Evolutionary conservation across 2,329 filamentous ascomycete genomes (phyloP).

Genomic region (Trichophyton verrucosum): DNA sequence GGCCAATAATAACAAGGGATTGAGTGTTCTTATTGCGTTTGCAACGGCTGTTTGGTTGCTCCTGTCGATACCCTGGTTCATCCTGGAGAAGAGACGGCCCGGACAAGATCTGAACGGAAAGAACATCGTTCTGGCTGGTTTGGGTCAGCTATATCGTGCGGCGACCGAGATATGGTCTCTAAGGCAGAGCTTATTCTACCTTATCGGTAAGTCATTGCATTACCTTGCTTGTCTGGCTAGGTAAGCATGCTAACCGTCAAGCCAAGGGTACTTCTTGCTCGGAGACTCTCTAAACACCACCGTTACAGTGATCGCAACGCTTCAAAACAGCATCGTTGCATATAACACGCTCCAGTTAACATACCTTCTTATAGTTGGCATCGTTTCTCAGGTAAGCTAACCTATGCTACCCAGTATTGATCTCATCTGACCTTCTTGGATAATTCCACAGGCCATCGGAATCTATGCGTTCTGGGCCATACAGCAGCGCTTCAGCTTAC

Average conservation of each 20-base stretch:
- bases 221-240: background rate
- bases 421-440: background rate
- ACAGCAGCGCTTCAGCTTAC: conserved; percentile 47
- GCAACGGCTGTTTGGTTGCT: conserved; percentile 52
- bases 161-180: conserved; percentile 49
- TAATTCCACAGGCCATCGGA: conserved; percentile 33
- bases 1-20: conserved; percentile 53
- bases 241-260: background rate
- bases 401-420: background rate
- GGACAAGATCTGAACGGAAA: conserved; percentile 41
- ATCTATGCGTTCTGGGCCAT: conserved; percentile 51
- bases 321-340: conserved; percentile 52
- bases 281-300: conserved; percentile 61
- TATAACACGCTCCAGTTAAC: conserved; percentile 55
- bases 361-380: conserved; percentile 55
- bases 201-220: conserved; percentile 37
- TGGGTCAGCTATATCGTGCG: conserved; percentile 51
- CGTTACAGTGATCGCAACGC: conserved; percentile 52
- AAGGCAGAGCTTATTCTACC: conserved; percentile 53
- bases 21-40: conserved; percentile 54
- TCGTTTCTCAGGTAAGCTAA: conserved; percentile 43
- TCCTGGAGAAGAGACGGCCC: conserved; percentile 51
- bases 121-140: conserved; percentile 43
- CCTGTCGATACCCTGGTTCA: conserved; percentile 54
- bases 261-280: conserved; percentile 49